A percentile compares a stretch with the other conserved stretches of the same genome.
Conservation (phyloP, 1,139 yeast genomes). For the Pichia sorboxylosa region DNA sequence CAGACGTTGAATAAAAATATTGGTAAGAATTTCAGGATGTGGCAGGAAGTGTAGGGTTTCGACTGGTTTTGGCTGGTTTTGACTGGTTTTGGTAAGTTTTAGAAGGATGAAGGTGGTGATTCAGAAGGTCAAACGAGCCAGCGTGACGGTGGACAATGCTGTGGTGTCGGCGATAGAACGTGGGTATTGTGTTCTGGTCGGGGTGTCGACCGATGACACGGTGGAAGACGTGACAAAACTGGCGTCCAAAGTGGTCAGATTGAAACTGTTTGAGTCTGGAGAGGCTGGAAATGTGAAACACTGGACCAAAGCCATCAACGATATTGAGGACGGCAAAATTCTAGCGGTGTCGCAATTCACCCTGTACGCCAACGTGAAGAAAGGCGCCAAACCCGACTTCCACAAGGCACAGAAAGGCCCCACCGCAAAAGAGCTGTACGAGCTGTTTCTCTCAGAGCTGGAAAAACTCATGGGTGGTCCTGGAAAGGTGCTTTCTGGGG, state of each 20-base stretch:
- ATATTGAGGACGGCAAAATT: slow-evolving; percentile 42
- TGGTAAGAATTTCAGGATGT: no score
- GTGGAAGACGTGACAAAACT: slow-evolving; percentile 56
- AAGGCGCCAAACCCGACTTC: slow-evolving; percentile 90
- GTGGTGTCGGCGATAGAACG: slow-evolving; percentile 59
- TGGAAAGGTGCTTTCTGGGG: slow-evolving; percentile 69
- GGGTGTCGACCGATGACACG: slow-evolving; percentile 70
- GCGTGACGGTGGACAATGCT: slow-evolving; percentile 67
- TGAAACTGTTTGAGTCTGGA: slow-evolving; percentile 64
- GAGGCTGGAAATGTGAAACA: slow-evolving; percentile 31
- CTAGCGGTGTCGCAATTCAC: slow-evolving; percentile 83
- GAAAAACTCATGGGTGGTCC: slow-evolving; percentile 46
- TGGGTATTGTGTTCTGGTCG: slow-evolving; percentile 76
- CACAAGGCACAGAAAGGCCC: slow-evolving; percentile 80
- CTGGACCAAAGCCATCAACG: slow-evolving; percentile 49
- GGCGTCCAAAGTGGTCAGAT: slow-evolving; percentile 51
- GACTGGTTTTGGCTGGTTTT: no score
- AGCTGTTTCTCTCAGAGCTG: slow-evolving; percentile 41
- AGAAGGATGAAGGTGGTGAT: slow-evolving; percentile 82
- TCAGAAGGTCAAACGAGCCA: slow-evolving; percentile 77
- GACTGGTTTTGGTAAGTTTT: no score
- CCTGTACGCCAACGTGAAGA: slow-evolving; percentile 66
- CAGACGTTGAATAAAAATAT: no score
- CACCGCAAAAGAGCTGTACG: slow-evolving; percentile 57
- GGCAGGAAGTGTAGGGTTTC: no score